Evolutionary conservation across 179 eudicot genomes (phyloP), one percentile per base, ranked within the genome.

Genomic region (Spergularia azorica): DNA sequence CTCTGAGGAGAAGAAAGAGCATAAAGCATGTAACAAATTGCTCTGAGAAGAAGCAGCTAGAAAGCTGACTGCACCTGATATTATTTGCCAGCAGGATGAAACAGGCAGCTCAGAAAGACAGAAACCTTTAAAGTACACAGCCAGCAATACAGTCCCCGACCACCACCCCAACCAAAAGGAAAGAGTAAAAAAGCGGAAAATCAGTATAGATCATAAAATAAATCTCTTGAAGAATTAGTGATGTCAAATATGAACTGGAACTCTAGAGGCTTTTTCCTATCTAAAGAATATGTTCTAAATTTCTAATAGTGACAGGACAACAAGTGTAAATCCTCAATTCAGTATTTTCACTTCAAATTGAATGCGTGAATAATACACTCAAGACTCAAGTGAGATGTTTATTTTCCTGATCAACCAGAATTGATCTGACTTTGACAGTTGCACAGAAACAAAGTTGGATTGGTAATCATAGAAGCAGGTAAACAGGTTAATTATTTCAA

Each of bases 361-460:
- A 58, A 50, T 62, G 80, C 52, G 76, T 71, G 71, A 65, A 54
- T 41, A 54, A 77, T 52, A 63, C 71, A 14, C 52, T 61, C 17
- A 41, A 71, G 46, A 63, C 16, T 13, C 18, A 41, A 58, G 12
- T 36, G 46, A 62, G 61, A 50, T 63, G 62, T 26, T 26, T 54
- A 64, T 73, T 77, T 20, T 48, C 32, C 38, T 26, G 48, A 41
- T 50, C 57, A 10, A 77, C n/a, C 26, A 66, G 75, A 77, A 77
- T 63, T 41, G 50, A 21, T 63, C 70, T 52, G 80, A 54, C 16
- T 54, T 52, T 8, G 80, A 67, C 65, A 62, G 46, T 2, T 62
- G 59, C 80, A 62, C 12, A 50, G 48, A 52, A 71, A 39, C 18
- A 50, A 61, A 70, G 74, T 61, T 21, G 69, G 16, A 36, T 63